Base-by-base conservation (phyloP, 2,329 filamentous ascomycete genomes). In the Trichoderma koningiopsis region DNA sequence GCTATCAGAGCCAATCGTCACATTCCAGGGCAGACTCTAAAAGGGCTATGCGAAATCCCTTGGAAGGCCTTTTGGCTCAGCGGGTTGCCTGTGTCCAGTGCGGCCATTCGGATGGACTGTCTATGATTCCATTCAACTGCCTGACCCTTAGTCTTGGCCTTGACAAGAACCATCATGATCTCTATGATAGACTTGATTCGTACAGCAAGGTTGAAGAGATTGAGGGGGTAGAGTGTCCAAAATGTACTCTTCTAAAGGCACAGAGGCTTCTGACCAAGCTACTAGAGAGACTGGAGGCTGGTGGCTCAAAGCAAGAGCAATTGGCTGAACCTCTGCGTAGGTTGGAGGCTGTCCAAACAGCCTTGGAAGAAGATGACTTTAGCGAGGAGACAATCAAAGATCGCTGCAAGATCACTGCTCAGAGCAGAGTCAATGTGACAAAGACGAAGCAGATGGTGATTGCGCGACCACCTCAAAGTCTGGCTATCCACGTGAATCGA, bases 121-220 rank as follows among this genome's bases (percentile, higher is more conserved):
- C 92, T 1, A 88, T 98, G 81, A 96, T 93, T 24, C 93, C 94
- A 0, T 98, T 98, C 84, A 97, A 96, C 76, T 97, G 94, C 76
- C 83, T 98, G 58, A 97, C 95, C 0, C 87, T 98, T 0, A 93
- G 91, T 43, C 87, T 98, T 1, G 92, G 92, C 0, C 81, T 85
- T 5, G 85, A 86, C 59, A 85, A 84, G 72, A 77, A 80, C 35
- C 83, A 86, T 22, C 92, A 94, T 75, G 87, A 93, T 71, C 81
- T 98, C 0, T 89, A 89, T 69, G 90, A 96, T 70, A 91, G 93
- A 68, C 81, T 99, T 24, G 91, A 96, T 76, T 89, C 93, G 27
- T 97, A 95, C 77, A 96, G 93, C 33, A 87, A 89, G 14, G 85
- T 97, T 10, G 96, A 98, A 77, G 85, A 87, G 1, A 97, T 99